Percentiles rank a stretch among this genome's conserved stretches.
phyloP scores from a whole-genome alignment of 768 basidiomycete genomes.

The Tricholoma terreum region DNA sequence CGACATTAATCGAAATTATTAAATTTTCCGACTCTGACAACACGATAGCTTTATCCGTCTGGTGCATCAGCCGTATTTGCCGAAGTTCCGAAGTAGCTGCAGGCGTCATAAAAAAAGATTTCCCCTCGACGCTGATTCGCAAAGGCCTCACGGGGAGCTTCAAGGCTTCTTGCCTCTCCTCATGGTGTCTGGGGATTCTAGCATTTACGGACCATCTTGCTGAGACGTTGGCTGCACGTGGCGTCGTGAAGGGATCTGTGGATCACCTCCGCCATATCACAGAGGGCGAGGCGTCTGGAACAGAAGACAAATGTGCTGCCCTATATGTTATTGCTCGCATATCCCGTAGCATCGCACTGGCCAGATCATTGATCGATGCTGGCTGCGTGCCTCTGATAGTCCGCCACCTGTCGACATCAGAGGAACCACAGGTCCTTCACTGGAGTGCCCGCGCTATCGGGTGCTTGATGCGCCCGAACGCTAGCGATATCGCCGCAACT shows the following conservation, averaged over 20 bases:
- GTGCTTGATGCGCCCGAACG: neutral
- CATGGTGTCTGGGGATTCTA: neutral
- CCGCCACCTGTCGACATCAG: neutral
- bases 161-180: neutral
- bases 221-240: neutral
- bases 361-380: neutral
- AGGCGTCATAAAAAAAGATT: neutral
- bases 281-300: neutral
- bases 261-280: neutral
- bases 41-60: neutral
- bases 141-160: neutral
- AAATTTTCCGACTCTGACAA: neutral
- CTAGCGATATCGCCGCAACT: neutral
- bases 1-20: neutral
- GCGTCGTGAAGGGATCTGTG: neutral
- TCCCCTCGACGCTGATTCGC: neutral
- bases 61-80: neutral
- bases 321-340: neutral
- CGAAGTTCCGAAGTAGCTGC: neutral
- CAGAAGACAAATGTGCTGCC: neutral
- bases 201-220: neutral
- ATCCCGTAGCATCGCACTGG: neutral
- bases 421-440: neutral
- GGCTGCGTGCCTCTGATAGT: neutral
- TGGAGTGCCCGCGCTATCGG: neutral